phyloP scores from a whole-genome alignment of 2,329 filamentous ascomycete genomes.

The Cryphonectria carpinicola region DNA sequence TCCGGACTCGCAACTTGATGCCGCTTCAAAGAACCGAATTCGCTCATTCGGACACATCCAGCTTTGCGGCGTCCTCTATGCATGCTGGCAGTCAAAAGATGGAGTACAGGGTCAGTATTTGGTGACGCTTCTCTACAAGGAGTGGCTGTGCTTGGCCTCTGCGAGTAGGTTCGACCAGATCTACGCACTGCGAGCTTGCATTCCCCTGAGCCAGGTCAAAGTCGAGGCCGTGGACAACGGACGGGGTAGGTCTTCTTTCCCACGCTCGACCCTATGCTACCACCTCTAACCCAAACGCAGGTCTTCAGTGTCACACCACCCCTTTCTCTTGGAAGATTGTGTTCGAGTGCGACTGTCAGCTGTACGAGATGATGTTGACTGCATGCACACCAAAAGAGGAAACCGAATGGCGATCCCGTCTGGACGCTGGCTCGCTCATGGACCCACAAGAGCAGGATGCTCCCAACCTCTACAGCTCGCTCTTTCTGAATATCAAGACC shows the following conservation, averaged over 20 bases:
- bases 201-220: slow-evolving; percentile 67
- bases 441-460: slow-evolving; percentile 47
- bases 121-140: slow-evolving; percentile 81
- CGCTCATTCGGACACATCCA: slow-evolving; percentile 79
- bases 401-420: slow-evolving; percentile 74
- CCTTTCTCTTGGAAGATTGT: slow-evolving; percentile 90
- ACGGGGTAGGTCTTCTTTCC: slow-evolving; percentile 55
- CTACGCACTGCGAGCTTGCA: slow-evolving; percentile 76
- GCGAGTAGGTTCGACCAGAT: slow-evolving; percentile 65
- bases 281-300: slow-evolving; percentile 47
- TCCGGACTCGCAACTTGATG: slow-evolving; percentile 62
- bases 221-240: slow-evolving; percentile 77
- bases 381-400: slow-evolving; percentile 84
- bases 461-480: slow-evolving; percentile 57
- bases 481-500: slow-evolving; percentile 72
- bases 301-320: slow-evolving; percentile 83
- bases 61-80: slow-evolving; percentile 81
- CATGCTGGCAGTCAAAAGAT: slow-evolving; percentile 76
- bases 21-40: slow-evolving; percentile 66
- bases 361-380: slow-evolving; percentile 85
- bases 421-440: slow-evolving; percentile 50
- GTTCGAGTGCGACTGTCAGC: slow-evolving; percentile 75
- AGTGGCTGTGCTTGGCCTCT: slow-evolving; percentile 76
- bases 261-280: neutral
- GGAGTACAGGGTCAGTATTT: slow-evolving; percentile 78